phyloP scores from a whole-genome alignment of 441 rosid genomes.

The Cnidoscolus chayamansa region DNA sequence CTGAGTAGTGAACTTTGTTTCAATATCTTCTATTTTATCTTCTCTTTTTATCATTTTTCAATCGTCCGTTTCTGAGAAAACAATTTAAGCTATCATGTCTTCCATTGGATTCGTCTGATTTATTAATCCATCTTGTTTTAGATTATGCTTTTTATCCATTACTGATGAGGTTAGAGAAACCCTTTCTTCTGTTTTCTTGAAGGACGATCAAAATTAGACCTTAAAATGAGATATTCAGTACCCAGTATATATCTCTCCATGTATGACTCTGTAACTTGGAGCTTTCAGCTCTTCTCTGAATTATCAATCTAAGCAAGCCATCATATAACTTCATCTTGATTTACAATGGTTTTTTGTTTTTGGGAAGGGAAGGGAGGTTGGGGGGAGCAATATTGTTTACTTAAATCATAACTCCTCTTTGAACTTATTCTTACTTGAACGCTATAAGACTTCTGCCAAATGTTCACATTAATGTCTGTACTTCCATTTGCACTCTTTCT shows the following conservation, averaged over 20 bases:
- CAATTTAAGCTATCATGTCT: neutral
- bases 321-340: neutral
- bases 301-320: neutral
- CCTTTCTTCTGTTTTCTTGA: neutral
- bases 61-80: neutral
- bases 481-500: neutral
- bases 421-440: constrained; percentile 7
- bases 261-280: neutral
- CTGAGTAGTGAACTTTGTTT: neutral
- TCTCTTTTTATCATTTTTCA: neutral
- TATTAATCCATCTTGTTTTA: neutral
- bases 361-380: no score
- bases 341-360: neutral
- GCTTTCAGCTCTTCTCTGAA: neutral
- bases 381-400: neutral
- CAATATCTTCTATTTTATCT: neutral
- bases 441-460: neutral
- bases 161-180: neutral
- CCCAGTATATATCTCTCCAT: neutral
- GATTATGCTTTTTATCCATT: neutral
- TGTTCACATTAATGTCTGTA: neutral
- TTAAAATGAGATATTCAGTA: neutral
- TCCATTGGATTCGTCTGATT: neutral
- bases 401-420: neutral
- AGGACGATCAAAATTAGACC: neutral